phyloP scores from a whole-genome alignment of 495 filamentous ascomycete genomes.

The Lineolata rhizophorae region DNA sequence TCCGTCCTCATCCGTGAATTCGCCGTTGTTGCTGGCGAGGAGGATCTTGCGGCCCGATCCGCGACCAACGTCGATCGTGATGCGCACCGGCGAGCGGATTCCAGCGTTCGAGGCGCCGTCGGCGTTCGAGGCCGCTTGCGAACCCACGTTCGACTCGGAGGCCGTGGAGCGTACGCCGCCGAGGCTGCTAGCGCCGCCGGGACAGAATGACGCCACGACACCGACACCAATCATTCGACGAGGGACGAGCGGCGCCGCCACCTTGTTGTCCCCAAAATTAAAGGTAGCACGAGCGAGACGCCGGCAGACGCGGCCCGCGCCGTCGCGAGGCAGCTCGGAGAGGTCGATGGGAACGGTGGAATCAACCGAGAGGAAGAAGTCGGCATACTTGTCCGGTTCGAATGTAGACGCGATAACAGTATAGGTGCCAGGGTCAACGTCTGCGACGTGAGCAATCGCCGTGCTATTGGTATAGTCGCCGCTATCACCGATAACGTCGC shows the following conservation, averaged over 20 bases:
- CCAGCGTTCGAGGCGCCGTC: background rate
- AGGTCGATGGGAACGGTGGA: slow-evolving; percentile 32
- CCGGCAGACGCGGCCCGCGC: slow-evolving; percentile 36
- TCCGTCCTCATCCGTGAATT: slow-evolving; percentile 42
- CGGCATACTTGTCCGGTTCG: slow-evolving; percentile 48
- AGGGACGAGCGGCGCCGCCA: slow-evolving; percentile 7
- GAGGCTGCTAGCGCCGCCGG: background rate
- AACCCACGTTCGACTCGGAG: background rate
- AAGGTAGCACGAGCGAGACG: slow-evolving; percentile 12
- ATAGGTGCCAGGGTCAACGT: slow-evolving; percentile 46
- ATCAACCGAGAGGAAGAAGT: slow-evolving; percentile 53
- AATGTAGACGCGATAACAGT: slow-evolving; percentile 80
- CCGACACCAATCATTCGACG: slow-evolving; percentile 9
- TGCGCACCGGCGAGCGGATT: slow-evolving; percentile 24
- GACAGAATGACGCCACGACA: slow-evolving; percentile 1
- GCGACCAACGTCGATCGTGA: slow-evolving; percentile 44
- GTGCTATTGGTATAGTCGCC: slow-evolving; percentile 70
- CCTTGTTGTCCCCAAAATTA: slow-evolving; percentile 4
- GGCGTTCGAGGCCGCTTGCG: background rate
- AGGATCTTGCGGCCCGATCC: slow-evolving; percentile 41
- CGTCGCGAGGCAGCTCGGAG: slow-evolving; percentile 35
- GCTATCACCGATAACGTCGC: slow-evolving; percentile 59
- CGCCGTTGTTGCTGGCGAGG: slow-evolving; percentile 31
- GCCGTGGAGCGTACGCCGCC: background rate
- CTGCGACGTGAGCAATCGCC: slow-evolving; percentile 37